A percentile compares a stretch with the other conserved stretches of the same genome.
Conservation (phyloP, 208 protist species). For the Leishmania guyanensis region DNA sequence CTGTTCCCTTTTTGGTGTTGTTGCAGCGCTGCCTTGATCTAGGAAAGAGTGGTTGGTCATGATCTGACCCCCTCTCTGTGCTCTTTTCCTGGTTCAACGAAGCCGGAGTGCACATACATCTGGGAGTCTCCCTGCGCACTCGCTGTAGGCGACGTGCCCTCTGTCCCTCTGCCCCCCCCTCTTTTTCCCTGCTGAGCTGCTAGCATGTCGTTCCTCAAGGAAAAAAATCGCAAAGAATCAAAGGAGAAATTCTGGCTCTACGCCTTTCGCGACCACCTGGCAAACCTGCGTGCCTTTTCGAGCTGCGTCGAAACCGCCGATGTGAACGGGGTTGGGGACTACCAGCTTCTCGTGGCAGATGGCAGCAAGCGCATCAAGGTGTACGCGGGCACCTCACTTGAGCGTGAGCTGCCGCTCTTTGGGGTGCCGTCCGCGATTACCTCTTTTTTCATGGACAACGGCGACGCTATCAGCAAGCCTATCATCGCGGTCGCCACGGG, state of each 20-base stretch:
- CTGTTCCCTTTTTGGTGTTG: background rate
- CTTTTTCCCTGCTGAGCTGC: background rate
- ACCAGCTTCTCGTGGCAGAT: constrained; percentile 93
- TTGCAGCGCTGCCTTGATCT: background rate
- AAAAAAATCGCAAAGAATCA: constrained; percentile 4
- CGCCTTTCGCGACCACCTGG: constrained; percentile 91
- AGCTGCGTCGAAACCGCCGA: constrained; percentile 84
- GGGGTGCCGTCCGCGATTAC: constrained; percentile 86
- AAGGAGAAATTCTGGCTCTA: constrained; percentile 89
- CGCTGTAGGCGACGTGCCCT: background rate
- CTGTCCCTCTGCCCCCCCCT: background rate
- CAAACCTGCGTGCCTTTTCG: constrained; percentile 73
- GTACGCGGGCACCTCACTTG: constrained; percentile 81
- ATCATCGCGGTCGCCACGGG: constrained; percentile 89
- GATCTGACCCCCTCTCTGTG: background rate
- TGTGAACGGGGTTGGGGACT: constrained; percentile 92
- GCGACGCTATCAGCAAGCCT: constrained; percentile 51
- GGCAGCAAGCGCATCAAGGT: constrained; percentile 79
- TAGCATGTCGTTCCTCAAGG: background rate
- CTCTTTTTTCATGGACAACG: constrained; percentile 80
- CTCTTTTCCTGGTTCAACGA: background rate
- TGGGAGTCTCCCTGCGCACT: background rate
- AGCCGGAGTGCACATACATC: background rate
- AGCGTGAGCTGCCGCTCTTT: constrained; percentile 79
- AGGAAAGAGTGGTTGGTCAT: background rate